Base-by-base conservation (phyloP, 768 basidiomycete genomes). In the Kwoniella sp. region DNA sequence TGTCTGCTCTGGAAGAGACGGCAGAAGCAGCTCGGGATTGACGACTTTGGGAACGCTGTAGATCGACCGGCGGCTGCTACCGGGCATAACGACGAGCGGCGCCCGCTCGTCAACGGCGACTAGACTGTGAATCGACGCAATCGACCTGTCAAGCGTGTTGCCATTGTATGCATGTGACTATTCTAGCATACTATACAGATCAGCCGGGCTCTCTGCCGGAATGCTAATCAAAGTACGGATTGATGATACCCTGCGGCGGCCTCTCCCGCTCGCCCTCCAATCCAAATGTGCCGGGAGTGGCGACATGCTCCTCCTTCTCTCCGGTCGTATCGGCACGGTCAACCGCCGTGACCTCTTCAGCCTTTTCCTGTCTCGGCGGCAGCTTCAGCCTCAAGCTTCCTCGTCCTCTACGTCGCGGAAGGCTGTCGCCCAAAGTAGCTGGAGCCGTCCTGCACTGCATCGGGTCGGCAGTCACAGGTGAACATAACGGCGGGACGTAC, bases 1-100 rank as follows among this genome's bases (percentile, higher is more conserved):
- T 99, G 95, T 65, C 69, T 95, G 10, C 61, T 79, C 7, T 98
- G 89, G 87, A 89, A 86, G 73, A 59, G 82, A 28, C 81, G 92
- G 12, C 92, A 98, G 67, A 78, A 74, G 42, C 76, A 77, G 32
- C 79, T 88, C 15, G 81, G 82, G 14, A 81, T 96, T 43, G 89
- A 96, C 68, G 92, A 96, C 74, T 98, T 95, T 65, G 92, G 92
- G 1, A 78, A 80, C 32, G 80, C 83, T 0, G 67, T 82, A 29
- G 29, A n/a, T 0, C 17, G 14, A 1, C 43, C 7, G 14, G 23
- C 11, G 10, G 31, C 34, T 1, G 44, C 26, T 20, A 39, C 20
- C 26, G n/a, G 15, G 5, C 20, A 34, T 4, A n/a, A 20, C 5
- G 38, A 40, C 36, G 57, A 53, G 28, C 34, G 46, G 29, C 46